A percentile compares a stretch with the other conserved stretches of the same genome.
Evolutionary conservation across 2,329 filamentous ascomycete species (phyloP).

Genomic region (Phialemonium atrogriseum): DNA sequence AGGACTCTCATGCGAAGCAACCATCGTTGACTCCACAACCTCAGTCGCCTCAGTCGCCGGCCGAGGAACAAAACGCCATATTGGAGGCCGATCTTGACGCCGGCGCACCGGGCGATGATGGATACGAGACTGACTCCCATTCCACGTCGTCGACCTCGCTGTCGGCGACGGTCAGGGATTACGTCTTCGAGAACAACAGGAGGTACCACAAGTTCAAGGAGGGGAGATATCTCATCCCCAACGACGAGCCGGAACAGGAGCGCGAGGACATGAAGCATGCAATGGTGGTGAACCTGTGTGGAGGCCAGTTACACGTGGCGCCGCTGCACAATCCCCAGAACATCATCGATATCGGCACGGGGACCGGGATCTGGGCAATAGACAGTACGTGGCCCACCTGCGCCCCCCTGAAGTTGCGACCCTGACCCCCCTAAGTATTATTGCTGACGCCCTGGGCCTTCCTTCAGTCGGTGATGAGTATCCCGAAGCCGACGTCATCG

Average conservation of each 20-base stretch:
- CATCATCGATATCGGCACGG: slow-evolving; percentile 29
- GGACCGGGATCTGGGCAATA: slow-evolving; percentile 20
- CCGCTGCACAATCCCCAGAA: slow-evolving; percentile 29
- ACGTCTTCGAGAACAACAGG: slow-evolving; percentile 17
- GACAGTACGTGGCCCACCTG: slow-evolving; percentile 4
- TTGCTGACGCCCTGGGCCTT: slow-evolving; percentile 2
- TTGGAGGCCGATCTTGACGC: slow-evolving; percentile 5
- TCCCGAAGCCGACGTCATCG: slow-evolving; percentile 7
- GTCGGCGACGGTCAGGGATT: slow-evolving; percentile 15
- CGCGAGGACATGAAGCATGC: slow-evolving; percentile 34
- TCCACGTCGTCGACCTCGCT: slow-evolving; percentile 14
- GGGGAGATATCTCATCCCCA: slow-evolving; percentile 22
- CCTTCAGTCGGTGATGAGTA: slow-evolving; percentile 6
- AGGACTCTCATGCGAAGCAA: too few species aligned
- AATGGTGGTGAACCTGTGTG: slow-evolving; percentile 24
- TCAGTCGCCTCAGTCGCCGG: background rate
- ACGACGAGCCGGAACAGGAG: slow-evolving; percentile 36
- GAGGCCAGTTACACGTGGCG: slow-evolving; percentile 30
- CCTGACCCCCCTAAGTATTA: background rate
- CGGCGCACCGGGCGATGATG: slow-evolving; percentile 12
- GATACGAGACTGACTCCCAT: slow-evolving; percentile 10
- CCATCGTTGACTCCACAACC: background rate
- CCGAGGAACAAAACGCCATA: background rate
- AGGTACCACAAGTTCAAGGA: slow-evolving; percentile 20
- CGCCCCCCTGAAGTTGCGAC: too few species aligned